Evolutionary conservation across 208 protist genomes (phyloP).

Genomic region (Trypanosoma scelopori): DNA sequence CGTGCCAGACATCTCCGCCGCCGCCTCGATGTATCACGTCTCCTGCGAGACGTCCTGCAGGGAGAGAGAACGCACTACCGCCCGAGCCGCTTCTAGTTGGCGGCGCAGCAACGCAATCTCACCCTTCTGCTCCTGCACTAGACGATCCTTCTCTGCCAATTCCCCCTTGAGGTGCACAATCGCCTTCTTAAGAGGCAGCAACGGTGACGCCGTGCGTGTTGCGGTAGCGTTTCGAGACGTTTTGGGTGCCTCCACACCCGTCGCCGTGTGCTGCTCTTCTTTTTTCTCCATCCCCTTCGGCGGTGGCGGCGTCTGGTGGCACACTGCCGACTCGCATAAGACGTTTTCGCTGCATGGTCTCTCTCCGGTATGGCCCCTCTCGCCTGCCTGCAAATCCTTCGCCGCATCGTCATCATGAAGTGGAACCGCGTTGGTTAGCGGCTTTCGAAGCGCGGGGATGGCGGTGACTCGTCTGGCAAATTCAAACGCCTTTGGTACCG

Average conservation of each 20-base stretch:
- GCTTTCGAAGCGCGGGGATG: slow-evolving; percentile 58
- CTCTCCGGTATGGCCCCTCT: slow-evolving; percentile 10
- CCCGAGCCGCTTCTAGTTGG: slow-evolving; percentile 39
- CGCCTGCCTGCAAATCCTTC: neutral
- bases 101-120: slow-evolving; percentile 20
- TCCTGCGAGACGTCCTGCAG: slow-evolving; percentile 7
- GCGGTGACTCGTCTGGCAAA: slow-evolving; percentile 39
- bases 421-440: slow-evolving; percentile 21
- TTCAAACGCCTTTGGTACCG: slow-evolving; percentile 38
- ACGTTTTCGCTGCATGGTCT: neutral
- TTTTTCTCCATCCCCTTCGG: neutral
- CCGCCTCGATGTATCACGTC: neutral
- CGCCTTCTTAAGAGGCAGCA: neutral
- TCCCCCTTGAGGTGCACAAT: slow-evolving; percentile 37
- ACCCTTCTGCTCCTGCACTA: slow-evolving; percentile 17
- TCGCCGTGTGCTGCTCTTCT: neutral
- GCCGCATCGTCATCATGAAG: neutral
- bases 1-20: no score
- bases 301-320: neutral
- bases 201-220: neutral
- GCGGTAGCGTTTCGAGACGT: neutral
- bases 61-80: slow-evolving; percentile 33
- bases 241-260: neutral
- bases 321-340: neutral
- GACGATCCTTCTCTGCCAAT: slow-evolving; percentile 17